These are phyloP conservation scores for Chlorella sp. DNA, from an alignment of 139 green algal genomes.

Conservation along the genomic window DNA sequence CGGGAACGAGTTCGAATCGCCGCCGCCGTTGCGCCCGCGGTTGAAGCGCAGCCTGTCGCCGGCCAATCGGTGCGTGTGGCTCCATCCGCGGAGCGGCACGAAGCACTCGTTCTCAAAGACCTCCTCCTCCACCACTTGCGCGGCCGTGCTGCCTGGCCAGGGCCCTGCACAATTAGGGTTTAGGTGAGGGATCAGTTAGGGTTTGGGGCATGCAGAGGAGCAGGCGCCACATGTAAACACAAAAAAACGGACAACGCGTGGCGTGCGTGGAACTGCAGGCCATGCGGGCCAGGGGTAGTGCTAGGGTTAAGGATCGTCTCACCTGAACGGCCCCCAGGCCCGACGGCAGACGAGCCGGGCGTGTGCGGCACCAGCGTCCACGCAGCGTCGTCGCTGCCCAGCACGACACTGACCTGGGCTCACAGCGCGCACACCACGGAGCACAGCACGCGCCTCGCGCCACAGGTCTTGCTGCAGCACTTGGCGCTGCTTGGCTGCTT, in stretches of 20 bases:
- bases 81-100: constrained; percentile 52
- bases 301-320: not conserved
- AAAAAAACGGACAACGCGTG: too few species aligned
- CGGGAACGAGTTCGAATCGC: constrained; percentile 33
- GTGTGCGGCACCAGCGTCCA: constrained; percentile 7
- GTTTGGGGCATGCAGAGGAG: too few species aligned
- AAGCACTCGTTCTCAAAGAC: constrained; percentile 85
- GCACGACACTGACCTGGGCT: constrained; percentile 1
- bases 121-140: constrained; percentile 45
- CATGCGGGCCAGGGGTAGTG: too few species aligned
- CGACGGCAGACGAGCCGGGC: not conserved
- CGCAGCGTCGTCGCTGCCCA: not conserved
- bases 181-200: too few species aligned
- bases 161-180: too few species aligned
- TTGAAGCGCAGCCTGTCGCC: constrained; percentile 54
- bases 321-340: not conserved
- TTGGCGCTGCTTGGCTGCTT: too few species aligned
- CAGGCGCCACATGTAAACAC: too few species aligned
- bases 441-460: too few species aligned
- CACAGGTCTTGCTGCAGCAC: too few species aligned
- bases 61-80: constrained; percentile 33
- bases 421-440: too few species aligned
- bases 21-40: constrained; percentile 20
- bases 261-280: too few species aligned
- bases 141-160: too few species aligned